Evolutionary conservation across 1,139 yeast genomes (phyloP).

Genomic region (Suhomyces kunorum): DNA sequence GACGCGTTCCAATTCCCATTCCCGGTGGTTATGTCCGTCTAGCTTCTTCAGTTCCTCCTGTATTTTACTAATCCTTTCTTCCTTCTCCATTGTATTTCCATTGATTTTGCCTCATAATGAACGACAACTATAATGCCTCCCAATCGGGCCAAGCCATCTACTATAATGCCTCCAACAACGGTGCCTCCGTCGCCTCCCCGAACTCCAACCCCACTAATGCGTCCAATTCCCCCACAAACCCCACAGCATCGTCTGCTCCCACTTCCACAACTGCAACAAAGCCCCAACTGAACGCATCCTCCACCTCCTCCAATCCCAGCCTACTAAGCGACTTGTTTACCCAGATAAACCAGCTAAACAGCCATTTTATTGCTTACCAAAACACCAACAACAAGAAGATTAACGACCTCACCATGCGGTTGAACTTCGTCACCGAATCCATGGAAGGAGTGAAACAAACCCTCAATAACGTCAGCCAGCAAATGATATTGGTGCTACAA

Average conservation of each 20-base stretch:
- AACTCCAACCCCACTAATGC: slow-evolving; percentile 8
- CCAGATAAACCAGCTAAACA: slow-evolving; percentile 19
- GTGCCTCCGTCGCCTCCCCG: slow-evolving; percentile 3
- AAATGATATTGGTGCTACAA: slow-evolving; percentile 15
- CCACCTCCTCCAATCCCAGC: slow-evolving; percentile 5
- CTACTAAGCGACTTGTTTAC: slow-evolving; percentile 14
- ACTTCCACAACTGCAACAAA: slow-evolving; percentile 3
- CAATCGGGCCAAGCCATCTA: slow-evolving; percentile 15
- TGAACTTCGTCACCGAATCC: slow-evolving; percentile 30
- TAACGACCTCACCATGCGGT: slow-evolving; percentile 26
- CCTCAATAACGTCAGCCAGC: slow-evolving; percentile 17
- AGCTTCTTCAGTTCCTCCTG: slow-evolving; percentile 4
- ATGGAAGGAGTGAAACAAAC: slow-evolving; percentile 19
- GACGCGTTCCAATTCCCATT: neutral
- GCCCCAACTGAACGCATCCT: slow-evolving; percentile 2
- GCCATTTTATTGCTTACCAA: slow-evolving; percentile 23
- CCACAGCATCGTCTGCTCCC: slow-evolving; percentile 5
- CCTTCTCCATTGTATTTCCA: slow-evolving; percentile 4
- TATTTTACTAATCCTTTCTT: slow-evolving; percentile 2
- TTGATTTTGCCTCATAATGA: slow-evolving; percentile 15
- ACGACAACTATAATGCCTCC: slow-evolving; percentile 16
- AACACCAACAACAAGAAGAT: slow-evolving; percentile 25
- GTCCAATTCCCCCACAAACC: slow-evolving; percentile 6
- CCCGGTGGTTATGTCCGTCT: neutral
- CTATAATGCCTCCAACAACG: slow-evolving; percentile 11